Percentiles rank a stretch among this genome's conserved stretches.
Evolutionary conservation across 371 early-diverging fungal species (phyloP).

Genomic region (Syncephalastrum contaminatum): DNA sequence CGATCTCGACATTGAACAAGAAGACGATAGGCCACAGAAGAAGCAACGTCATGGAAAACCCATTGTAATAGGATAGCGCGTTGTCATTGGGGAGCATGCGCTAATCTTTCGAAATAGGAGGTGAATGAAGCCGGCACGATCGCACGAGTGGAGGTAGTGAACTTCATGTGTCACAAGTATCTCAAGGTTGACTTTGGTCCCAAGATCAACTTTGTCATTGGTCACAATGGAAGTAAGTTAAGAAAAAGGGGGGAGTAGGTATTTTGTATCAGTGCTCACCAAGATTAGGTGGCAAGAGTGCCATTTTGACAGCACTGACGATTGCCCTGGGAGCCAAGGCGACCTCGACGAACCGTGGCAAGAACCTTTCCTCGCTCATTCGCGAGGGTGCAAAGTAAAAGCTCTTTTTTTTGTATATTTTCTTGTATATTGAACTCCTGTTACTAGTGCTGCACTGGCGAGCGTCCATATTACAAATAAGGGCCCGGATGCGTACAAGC

Average conservation of each 20-base stretch:
- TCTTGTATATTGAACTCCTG: background rate
- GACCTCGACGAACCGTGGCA: conserved; percentile 81
- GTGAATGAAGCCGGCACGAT: conserved; percentile 72
- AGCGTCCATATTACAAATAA: conserved; percentile 77
- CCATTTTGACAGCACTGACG: conserved; percentile 89
- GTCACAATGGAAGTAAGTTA: conserved; percentile 87
- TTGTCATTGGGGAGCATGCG: no score
- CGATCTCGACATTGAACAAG: no score
- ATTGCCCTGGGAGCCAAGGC: conserved; percentile 93
- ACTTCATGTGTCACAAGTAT: conserved; percentile 94
- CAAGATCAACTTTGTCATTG: conserved; percentile 93
- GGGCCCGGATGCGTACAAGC: conserved; percentile 80
- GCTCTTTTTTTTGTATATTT: background rate
- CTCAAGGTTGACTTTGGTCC: conserved; percentile 79
- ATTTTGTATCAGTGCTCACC: background rate
- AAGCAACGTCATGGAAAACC: no score
- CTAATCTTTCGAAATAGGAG: conserved; percentile 18
- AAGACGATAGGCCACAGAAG: no score
- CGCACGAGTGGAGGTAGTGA: conserved; percentile 76
- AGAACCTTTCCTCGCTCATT: conserved; percentile 75
- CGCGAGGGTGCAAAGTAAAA: conserved; percentile 74
- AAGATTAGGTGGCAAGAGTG: conserved; percentile 84
- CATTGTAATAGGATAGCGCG: no score
- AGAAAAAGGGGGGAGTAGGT: background rate
- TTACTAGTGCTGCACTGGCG: conserved; percentile 58